These are phyloP conservation scores for Rhododendron simsii DNA, from an alignment of 148 eudicot genomes.

Conservation along the genomic window DNA sequence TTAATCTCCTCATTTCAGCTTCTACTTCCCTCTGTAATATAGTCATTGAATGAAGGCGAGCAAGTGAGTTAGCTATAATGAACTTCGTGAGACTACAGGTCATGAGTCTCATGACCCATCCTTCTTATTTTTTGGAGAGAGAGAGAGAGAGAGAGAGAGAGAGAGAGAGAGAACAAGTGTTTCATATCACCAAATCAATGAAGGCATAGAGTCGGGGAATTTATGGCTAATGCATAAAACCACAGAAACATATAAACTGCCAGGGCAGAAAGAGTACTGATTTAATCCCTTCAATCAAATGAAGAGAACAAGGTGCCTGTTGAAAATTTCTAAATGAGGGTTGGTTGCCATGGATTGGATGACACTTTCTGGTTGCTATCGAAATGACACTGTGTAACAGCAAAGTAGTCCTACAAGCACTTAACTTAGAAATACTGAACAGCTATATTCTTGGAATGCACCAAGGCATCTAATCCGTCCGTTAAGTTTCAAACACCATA, in stretches of 20 bases:
- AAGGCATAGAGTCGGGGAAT: background rate
- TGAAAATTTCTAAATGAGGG: background rate
- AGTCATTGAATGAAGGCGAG: slow-evolving; percentile 1
- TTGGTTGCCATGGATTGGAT: background rate
- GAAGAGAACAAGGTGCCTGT: background rate
- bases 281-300: background rate
- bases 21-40: slow-evolving; percentile 50
- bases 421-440: background rate
- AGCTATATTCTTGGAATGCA: background rate
- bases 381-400: background rate
- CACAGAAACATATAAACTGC: background rate
- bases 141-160: background rate
- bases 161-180: background rate
- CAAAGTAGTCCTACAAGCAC: background rate
- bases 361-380: background rate
- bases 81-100: background rate
- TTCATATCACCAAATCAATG: background rate
- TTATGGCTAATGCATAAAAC: background rate
- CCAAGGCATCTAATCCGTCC: background rate
- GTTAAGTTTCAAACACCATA: background rate
- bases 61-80: background rate
- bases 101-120: background rate
- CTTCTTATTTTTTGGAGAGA: background rate
- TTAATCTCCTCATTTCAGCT: slow-evolving; percentile 54
- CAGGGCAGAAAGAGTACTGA: background rate